Conservation (phyloP, 2,329 filamentous ascomycete genomes). For the Neurospora sp. region DNA sequence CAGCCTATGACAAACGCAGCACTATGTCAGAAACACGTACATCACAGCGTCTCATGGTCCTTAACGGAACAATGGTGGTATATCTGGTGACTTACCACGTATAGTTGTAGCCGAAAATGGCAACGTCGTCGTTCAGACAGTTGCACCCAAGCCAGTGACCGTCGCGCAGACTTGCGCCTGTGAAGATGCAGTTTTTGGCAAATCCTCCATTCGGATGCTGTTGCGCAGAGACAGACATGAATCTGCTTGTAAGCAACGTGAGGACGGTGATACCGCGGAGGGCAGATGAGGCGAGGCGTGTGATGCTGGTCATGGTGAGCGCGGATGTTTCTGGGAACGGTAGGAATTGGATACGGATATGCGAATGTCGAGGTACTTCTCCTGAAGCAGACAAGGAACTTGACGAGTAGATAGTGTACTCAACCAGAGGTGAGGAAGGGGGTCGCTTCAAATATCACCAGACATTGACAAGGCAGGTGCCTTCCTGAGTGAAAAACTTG, state of each 20-base stretch:
- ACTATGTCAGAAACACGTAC: neutral
- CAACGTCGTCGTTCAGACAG: constrained; percentile 28
- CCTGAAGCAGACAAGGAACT: neutral
- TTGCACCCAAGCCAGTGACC: constrained; percentile 27
- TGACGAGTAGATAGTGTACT: neutral
- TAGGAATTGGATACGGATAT: neutral
- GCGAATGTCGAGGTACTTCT: neutral
- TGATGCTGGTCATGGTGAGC: constrained; percentile 1
- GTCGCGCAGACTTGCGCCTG: constrained; percentile 23
- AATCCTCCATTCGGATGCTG: constrained; percentile 16
- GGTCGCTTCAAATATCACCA: neutral
- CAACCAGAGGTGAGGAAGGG: neutral
- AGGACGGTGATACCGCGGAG: neutral
- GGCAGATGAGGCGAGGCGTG: neutral
- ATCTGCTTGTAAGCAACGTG: neutral
- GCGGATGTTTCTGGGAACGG: neutral
- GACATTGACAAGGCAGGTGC: neutral
- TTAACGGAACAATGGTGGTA: neutral
- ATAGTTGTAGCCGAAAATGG: constrained; percentile 28
- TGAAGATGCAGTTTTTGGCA: constrained; percentile 26
- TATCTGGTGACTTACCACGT: constrained; percentile 22
- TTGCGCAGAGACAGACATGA: neutral
- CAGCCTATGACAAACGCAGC: constrained; percentile 20
- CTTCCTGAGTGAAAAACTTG: neutral
- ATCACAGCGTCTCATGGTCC: neutral